Evolutionary conservation across 2,329 filamentous ascomycete species (phyloP).

Genomic region (Diaporthe citriasiana): DNA sequence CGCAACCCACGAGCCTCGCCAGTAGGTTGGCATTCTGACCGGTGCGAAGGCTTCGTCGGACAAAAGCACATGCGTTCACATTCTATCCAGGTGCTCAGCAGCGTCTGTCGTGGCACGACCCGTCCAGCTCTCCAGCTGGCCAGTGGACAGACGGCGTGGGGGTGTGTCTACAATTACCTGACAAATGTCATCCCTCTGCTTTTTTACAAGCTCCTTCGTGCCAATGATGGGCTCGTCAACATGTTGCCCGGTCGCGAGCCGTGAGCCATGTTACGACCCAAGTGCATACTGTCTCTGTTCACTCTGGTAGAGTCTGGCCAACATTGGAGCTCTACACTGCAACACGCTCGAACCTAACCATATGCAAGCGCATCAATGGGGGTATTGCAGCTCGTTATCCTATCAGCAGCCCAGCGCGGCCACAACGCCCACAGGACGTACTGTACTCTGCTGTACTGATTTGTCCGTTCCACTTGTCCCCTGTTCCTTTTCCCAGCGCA

Average conservation of each 20-base stretch:
- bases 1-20: not conserved
- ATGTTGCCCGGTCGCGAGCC: not conserved
- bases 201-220: not conserved
- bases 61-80: not conserved
- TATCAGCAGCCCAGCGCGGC: not conserved
- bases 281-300: not conserved
- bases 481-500: not conserved
- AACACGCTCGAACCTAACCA: not conserved
- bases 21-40: not conserved
- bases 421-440: not conserved
- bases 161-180: not conserved
- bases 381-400: slow-evolving; percentile 1
- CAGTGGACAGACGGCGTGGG: not conserved
- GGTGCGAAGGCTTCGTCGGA: not conserved
- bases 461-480: not conserved
- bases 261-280: not conserved
- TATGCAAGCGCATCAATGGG: slow-evolving; percentile 19
- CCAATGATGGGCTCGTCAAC: not conserved
- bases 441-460: not conserved
- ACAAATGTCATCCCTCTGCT: not conserved
- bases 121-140: not conserved
- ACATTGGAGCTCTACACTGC: slow-evolving; percentile 7
- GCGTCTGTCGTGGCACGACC: not conserved
- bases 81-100: not conserved
- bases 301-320: not conserved